Conservation (phyloP, 192 early-diverging fungal genomes). For the Dimargaris verticillata region DNA sequence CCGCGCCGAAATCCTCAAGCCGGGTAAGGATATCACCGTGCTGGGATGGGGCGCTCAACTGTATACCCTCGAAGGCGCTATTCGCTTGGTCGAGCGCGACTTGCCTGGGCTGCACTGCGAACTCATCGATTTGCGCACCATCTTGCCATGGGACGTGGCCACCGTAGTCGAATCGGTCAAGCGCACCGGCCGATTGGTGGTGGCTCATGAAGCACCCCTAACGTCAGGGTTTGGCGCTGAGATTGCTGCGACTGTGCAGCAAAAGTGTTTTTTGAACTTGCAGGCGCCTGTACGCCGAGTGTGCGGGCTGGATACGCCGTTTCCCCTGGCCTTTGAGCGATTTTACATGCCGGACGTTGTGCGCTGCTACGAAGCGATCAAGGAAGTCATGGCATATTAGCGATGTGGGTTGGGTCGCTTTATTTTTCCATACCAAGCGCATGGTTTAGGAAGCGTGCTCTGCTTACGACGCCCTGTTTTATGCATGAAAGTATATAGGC, state of each 20-base stretch:
- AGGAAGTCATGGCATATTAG: slow-evolving; percentile 57
- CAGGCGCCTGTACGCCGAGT: slow-evolving; percentile 85
- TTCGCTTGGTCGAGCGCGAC: slow-evolving; percentile 67
- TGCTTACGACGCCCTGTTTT: no score
- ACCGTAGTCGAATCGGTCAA: slow-evolving; percentile 78
- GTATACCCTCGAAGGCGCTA: slow-evolving; percentile 83
- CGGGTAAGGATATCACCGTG: slow-evolving; percentile 75
- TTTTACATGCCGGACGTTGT: slow-evolving; percentile 82
- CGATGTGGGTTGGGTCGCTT: background rate
- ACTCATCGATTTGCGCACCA: slow-evolving; percentile 81
- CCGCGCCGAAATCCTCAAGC: slow-evolving; percentile 77
- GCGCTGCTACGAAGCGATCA: slow-evolving; percentile 76
- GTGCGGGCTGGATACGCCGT: slow-evolving; percentile 77
- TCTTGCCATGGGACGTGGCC: slow-evolving; percentile 84
- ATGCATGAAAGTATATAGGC: no score
- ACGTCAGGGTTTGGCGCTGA: slow-evolving; percentile 85
- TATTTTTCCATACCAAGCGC: background rate
- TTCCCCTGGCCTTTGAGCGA: slow-evolving; percentile 83
- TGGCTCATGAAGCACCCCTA: slow-evolving; percentile 86
- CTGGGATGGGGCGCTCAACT: slow-evolving; percentile 86
- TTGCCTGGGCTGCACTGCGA: slow-evolving; percentile 77
- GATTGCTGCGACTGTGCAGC: slow-evolving; percentile 74
- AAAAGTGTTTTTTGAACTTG: slow-evolving; percentile 77
- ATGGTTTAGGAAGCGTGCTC: no score
- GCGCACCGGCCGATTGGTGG: slow-evolving; percentile 80